A percentile compares a stretch with the other conserved stretches of the same genome.
phyloP scores from a whole-genome alignment of 129 eudicot species.

The Heracleum sosnowskyi region DNA sequence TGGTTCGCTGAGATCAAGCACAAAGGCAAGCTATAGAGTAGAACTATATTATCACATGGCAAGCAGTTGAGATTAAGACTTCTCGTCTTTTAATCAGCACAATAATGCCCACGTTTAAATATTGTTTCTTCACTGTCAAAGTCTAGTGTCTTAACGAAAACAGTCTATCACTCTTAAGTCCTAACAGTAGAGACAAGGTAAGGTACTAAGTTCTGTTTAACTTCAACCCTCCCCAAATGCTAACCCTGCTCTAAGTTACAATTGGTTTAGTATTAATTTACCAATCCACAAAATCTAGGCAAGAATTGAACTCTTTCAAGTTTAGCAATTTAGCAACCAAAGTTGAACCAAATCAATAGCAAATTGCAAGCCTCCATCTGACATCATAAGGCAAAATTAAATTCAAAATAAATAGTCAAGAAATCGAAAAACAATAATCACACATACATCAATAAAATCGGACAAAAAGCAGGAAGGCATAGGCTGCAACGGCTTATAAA shows the following conservation, averaged over 20 bases:
- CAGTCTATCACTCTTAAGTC: neutral
- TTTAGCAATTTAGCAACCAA: neutral
- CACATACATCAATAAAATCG: conserved; percentile 70
- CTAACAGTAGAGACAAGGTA: neutral
- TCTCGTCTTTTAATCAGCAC: neutral
- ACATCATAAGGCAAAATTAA: neutral
- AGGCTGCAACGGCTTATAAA: conserved; percentile 46
- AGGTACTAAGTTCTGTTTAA: neutral
- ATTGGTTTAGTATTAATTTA: neutral
- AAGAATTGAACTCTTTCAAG: neutral
- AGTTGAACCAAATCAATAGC: neutral
- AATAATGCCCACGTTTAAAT: neutral
- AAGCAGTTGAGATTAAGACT: neutral
- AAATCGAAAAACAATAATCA: neutral
- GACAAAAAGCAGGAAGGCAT: conserved; percentile 64
- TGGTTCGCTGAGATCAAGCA: neutral
- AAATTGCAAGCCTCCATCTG: neutral
- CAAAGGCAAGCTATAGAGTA: neutral
- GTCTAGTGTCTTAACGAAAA: neutral
- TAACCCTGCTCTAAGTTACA: neutral
- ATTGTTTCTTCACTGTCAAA: neutral
- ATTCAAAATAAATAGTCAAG: neutral
- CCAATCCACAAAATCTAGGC: neutral
- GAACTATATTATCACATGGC: neutral
- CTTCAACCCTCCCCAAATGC: neutral